Conservation (phyloP, 2,329 filamentous ascomycete species). For the Xylariomycetidae sp. region DNA sequence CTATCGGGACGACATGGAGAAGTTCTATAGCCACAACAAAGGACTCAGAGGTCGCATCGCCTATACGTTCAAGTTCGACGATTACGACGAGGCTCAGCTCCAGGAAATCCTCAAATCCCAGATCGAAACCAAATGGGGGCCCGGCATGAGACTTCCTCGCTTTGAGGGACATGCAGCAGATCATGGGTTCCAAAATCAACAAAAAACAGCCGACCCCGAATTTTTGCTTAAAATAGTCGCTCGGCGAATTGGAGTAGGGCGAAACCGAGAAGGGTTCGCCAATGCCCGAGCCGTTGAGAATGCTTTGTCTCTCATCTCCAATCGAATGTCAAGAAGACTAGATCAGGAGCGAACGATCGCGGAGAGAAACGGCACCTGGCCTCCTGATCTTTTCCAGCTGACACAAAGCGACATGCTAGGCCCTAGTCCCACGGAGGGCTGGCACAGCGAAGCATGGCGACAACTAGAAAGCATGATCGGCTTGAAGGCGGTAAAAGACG, state of each 20-base stretch:
- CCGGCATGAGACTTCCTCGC: neutral
- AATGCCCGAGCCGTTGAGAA: slow-evolving; percentile 3
- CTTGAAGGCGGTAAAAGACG: slow-evolving; percentile 4
- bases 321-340: neutral
- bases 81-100: slow-evolving; percentile 4
- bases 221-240: slow-evolving; percentile 3
- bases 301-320: neutral
- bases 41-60: slow-evolving; percentile 1
- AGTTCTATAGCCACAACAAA: slow-evolving; percentile 3
- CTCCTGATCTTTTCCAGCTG: neutral
- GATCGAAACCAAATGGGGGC: neutral
- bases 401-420: slow-evolving; percentile 4
- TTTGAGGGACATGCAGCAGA: too few species aligned
- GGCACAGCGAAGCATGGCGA: slow-evolving; percentile 3
- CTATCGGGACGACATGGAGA: slow-evolving; percentile 3
- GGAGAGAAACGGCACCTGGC: neutral
- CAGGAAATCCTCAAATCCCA: neutral
- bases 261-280: slow-evolving; percentile 1
- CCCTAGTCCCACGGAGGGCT: neutral
- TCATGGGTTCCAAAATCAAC: too few species aligned
- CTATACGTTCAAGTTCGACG: slow-evolving; percentile 2
- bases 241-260: slow-evolving; percentile 2
- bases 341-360: neutral
- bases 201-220: slow-evolving; percentile 1
- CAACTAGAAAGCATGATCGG: slow-evolving; percentile 4